These are phyloP conservation scores for Rhodamnia rubescens DNA, from an alignment of 345 rosid genomes.

Conservation along the genomic window DNA sequence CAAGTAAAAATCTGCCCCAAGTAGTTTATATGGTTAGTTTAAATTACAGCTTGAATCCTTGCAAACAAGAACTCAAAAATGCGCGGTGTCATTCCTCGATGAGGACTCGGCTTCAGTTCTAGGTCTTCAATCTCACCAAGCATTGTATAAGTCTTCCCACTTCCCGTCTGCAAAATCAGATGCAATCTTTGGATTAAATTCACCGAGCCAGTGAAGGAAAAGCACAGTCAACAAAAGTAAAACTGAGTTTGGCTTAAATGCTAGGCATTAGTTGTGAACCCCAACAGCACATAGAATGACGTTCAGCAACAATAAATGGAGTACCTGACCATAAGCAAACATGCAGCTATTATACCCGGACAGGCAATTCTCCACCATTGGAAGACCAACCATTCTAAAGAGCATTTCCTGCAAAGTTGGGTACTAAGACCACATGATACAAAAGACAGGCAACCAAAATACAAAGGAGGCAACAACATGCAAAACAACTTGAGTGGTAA, in stretches of 20 bases:
- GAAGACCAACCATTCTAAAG: conserved; percentile 78
- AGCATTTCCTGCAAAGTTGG: conserved; percentile 59
- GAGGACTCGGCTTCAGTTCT: conserved; percentile 68
- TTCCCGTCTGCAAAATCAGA: conserved; percentile 68
- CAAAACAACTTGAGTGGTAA: background rate
- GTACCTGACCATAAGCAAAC: conserved; percentile 99
- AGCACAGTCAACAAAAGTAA: background rate
- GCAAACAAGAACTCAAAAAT: conserved; percentile 97
- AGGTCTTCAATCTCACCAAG: conserved; percentile 77
- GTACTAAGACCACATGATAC: background rate
- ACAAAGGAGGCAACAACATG: background rate
- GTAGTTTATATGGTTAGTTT: conserved; percentile 4
- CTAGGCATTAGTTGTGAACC: background rate
- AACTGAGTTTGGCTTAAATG: background rate
- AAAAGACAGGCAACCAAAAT: background rate
- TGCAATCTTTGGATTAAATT: background rate
- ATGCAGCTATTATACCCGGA: conserved; percentile 97
- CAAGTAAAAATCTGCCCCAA: background rate
- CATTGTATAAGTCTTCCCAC: conserved; percentile 98
- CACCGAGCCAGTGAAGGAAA: background rate
- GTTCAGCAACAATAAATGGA: background rate
- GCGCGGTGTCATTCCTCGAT: conserved; percentile 92
- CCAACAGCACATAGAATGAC: background rate
- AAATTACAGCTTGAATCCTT: conserved; percentile 78
- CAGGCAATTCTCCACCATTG: conserved; percentile 95